Evolutionary conservation across 2,329 filamentous ascomycete genomes (phyloP), one percentile per base, ranked within the genome.

Genomic region (Raffaelea arxii): DNA sequence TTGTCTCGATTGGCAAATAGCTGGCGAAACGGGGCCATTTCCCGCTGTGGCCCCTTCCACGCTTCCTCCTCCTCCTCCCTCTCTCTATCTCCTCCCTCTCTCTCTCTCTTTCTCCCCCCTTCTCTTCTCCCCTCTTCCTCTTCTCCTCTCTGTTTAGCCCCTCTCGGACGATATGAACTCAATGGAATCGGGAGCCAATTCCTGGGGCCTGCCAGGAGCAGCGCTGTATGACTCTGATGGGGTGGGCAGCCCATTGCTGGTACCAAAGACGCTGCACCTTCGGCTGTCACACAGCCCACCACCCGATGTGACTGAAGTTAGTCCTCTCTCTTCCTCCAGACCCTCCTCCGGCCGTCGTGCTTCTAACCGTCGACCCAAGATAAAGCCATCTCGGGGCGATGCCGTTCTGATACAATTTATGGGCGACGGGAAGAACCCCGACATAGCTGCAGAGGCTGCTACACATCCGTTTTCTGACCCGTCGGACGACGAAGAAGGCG

Each of bases 361-460:
- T 58, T 65, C 69, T 70, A 73, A 72, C 69, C 65, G 68, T 70
- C 65, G 64, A 53, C 67, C 60, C 56, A 78, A 77, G 74, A 65
- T 72, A 51, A 69, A 64, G 53, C 68, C 75, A 37, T 77, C 67
- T 56, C 75, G 76, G 59, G 78, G 75, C 55, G 80, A 85, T 72
- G 77, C 71, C 55, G 79, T 86, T 53, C 71, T 91, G 62, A 72
- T 91, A 52, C 65, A 68, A 48, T 70, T 73, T 61, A 72, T 90
- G 67, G 77, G 69, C 55, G 76, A 70, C 58, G 78, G 80, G 57
- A 78, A 79, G 58, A 70, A 70, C 54, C 79, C 76, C 43, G 80
- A 88, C 43, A 75, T 87, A 57, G 80, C 81, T 48, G 66, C 65
- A 53, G 59, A 65, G 57, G 82, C 78, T 48, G 74, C 71, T 52